Evolutionary conservation across 148 eudicot genomes (phyloP), one percentile per base, ranked within the genome.

Genomic region (Silene conica): DNA sequence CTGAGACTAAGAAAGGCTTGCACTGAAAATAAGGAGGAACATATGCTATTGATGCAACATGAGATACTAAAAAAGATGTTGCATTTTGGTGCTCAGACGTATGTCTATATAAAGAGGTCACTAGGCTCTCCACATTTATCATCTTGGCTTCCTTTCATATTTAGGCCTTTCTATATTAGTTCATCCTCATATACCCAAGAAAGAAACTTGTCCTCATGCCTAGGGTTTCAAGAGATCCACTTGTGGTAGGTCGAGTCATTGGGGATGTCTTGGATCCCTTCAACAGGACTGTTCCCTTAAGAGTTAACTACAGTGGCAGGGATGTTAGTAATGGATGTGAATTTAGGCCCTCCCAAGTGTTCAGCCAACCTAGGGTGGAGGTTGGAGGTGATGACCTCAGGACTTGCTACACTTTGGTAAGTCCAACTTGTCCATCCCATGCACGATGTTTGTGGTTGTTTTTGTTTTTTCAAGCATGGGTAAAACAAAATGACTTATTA

Each of bases 181-280:
- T n/a, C n/a, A n/a, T n/a, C n/a, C n/a, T n/a, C n/a, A n/a, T n/a
- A n/a, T n/a, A n/a, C n/a, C n/a, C n/a, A n/a, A n/a, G n/a, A n/a
- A n/a, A n/a, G n/a, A n/a, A 31, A 31, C 34, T 20, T 6, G 20
- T 34, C 77, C 48, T 46, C 75, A 87, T 85, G 90, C 81, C 88
- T 10, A 77, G 90, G 22, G 22, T 45, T 55, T 80, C 85, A n/a
- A 87, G 92, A 60, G 91, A 90, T 73, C 92, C 98, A 3, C 78
- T 93, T 0, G 85, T 84, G 1, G 86, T 93, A 3, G 98, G 98
- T 11, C 64, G 94, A 13, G 89, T 93, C 20, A 48, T 90, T 46
- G 94, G 96, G 0, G 96, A 93, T 63, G 96, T 93, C 3, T 82
- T 93, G 79, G 94, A 90, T 58, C 89, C 88, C 9, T 93, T 91